Percentiles rank a stretch among this genome's conserved stretches.
Evolutionary conservation across 2,329 filamentous ascomycete species (phyloP).

Genomic region (Pestalotiopsis sp.): DNA sequence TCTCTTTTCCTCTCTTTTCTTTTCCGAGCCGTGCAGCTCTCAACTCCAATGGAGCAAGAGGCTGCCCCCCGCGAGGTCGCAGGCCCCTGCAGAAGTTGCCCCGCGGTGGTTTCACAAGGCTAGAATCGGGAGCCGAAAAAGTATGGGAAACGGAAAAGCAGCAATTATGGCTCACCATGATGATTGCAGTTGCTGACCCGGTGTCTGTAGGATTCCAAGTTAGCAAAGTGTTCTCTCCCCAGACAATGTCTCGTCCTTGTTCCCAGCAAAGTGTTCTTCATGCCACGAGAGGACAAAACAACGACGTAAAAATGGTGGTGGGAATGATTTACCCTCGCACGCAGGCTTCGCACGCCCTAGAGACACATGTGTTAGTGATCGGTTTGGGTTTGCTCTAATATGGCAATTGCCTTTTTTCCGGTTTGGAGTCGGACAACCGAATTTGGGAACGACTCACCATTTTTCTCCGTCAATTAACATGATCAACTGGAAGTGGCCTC

Average conservation of each 20-base stretch:
- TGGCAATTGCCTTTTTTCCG: not conserved
- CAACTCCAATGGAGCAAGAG: not conserved
- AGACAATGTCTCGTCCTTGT: not conserved
- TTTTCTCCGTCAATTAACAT: constrained; percentile 96
- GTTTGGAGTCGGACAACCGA: not conserved
- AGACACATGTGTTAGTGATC: not conserved
- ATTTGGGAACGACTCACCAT: constrained; percentile 44
- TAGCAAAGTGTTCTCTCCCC: not conserved
- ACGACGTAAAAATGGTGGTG: not conserved
- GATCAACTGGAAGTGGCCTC: constrained; percentile 20
- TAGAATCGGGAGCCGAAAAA: constrained; percentile 14
- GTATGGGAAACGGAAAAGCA: constrained; percentile 14
- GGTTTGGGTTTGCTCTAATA: not conserved
- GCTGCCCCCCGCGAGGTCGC: not conserved
- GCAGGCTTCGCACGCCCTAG: constrained; percentile 86
- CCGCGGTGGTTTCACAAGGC: constrained; percentile 12
- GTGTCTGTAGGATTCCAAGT: constrained; percentile 54
- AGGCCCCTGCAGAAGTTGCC: constrained; percentile 6
- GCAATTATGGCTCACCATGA: constrained; percentile 67
- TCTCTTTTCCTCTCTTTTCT: not conserved
- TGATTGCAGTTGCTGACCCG: constrained; percentile 99
- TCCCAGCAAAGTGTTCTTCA: not conserved
- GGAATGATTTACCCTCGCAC: constrained; percentile 64
- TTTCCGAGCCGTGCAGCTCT: not conserved
- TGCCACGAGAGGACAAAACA: not conserved